phyloP scores from a whole-genome alignment of 2,329 filamentous ascomycete species.

The Sporothrix luriei region DNA sequence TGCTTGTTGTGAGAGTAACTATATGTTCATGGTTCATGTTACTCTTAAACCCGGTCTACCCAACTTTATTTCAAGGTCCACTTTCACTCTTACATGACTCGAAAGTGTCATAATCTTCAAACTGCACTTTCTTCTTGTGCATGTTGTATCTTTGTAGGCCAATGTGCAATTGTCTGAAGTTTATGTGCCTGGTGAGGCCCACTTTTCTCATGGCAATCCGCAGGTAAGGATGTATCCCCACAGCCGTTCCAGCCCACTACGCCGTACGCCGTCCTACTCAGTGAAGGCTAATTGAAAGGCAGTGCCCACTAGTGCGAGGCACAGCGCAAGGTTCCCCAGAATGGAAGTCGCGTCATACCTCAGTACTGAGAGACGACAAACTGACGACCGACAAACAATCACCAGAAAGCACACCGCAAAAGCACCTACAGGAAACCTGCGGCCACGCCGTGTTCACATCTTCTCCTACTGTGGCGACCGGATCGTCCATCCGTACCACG shows the following conservation, averaged over 20 bases:
- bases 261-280: too few species aligned
- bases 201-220: too few species aligned
- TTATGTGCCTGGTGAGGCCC: too few species aligned
- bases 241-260: too few species aligned
- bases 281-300: background rate
- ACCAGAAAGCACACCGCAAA: too few species aligned
- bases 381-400: too few species aligned
- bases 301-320: conserved; percentile 22
- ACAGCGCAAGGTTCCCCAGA: conserved; percentile 26
- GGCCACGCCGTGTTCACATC: background rate
- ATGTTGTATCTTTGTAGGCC: too few species aligned
- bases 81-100: background rate
- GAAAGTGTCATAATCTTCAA: background rate
- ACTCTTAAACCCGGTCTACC: background rate
- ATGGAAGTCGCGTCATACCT: background rate
- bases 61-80: background rate
- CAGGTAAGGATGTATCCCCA: too few species aligned
- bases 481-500: background rate
- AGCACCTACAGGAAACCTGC: background rate
- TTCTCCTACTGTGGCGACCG: background rate
- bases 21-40: background rate
- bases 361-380: too few species aligned
- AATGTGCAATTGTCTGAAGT: too few species aligned
- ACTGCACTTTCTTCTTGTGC: background rate
- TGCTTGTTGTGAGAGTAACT: too few species aligned